Evolutionary conservation across 2,329 filamentous ascomycete species (phyloP).

Genomic region (Alternaria arbusti): DNA sequence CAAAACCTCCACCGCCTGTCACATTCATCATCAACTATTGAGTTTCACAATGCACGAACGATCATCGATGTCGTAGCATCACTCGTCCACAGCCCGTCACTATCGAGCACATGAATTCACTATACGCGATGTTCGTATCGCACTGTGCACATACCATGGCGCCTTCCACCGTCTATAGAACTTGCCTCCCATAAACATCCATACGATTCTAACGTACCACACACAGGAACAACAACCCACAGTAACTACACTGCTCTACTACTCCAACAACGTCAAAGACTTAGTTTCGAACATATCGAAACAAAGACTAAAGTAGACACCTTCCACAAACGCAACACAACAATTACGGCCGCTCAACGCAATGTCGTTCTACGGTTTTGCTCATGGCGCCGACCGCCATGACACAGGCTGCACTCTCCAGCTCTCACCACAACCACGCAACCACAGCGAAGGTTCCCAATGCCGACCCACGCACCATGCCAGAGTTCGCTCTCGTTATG

Average conservation of each 20-base stretch:
- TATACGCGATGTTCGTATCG: too few relatives aligned
- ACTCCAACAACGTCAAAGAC: background rate
- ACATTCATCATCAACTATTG: background rate
- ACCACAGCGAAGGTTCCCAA: background rate
- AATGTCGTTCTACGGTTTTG: background rate
- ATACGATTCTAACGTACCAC: background rate
- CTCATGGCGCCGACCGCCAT: background rate
- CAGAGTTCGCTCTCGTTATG: background rate
- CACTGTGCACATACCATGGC: background rate
- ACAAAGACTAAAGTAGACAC: background rate
- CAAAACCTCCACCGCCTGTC: background rate
- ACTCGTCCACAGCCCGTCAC: background rate
- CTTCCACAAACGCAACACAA: background rate
- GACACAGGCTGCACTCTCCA: background rate
- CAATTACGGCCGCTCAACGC: background rate
- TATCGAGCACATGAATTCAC: background rate
- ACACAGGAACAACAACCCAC: background rate
- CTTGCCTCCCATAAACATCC: background rate
- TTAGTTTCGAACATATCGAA: background rate
- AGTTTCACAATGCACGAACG: background rate
- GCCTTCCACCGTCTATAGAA: background rate
- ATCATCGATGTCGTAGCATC: background rate
- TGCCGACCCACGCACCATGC: slow-evolving; percentile 12
- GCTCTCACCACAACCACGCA: background rate
- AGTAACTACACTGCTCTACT: background rate